Percentiles rank a stretch among this genome's conserved stretches.
Conservation (phyloP, 2,329 filamentous ascomycete species). For the Sclerotinia trifoliorum region DNA sequence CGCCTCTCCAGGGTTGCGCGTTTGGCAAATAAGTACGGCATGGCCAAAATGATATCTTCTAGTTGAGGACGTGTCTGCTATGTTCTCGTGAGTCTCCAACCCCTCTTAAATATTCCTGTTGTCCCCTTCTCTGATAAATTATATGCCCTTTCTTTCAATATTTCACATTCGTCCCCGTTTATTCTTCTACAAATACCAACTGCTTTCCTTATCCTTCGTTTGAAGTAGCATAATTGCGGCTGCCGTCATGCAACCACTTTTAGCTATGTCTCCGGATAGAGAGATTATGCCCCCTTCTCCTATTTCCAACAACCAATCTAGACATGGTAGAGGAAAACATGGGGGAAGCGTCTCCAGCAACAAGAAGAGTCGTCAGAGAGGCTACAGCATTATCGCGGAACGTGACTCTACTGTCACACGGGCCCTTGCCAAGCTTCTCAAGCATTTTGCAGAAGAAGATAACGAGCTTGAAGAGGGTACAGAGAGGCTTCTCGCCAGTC, state of each 20-base stretch:
- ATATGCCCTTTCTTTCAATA: neutral
- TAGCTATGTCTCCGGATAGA: constrained; percentile 34
- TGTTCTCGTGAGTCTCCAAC: neutral
- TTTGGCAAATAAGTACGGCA: constrained; percentile 5
- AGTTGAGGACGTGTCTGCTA: neutral
- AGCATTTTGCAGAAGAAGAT: constrained; percentile 42
- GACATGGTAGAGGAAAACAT: constrained; percentile 39
- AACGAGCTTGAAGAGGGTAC: constrained; percentile 43
- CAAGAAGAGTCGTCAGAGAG: constrained; percentile 39
- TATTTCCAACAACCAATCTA: constrained; percentile 35
- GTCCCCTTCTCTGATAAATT: neutral
- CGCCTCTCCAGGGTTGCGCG: neutral
- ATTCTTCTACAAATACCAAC: neutral
- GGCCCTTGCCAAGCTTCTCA: constrained; percentile 45
- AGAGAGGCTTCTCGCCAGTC: constrained; percentile 42
- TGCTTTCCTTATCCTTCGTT: neutral
- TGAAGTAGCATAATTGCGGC: constrained; percentile 34
- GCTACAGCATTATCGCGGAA: constrained; percentile 46
- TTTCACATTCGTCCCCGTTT: neutral
- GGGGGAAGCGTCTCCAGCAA: constrained; percentile 40
- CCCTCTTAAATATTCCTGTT: constrained; percentile 7
- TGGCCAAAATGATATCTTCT: neutral
- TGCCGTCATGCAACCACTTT: constrained; percentile 36
- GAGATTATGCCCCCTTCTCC: constrained; percentile 40
- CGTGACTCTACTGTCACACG: constrained; percentile 44